Evolutionary conservation across 2,329 filamentous ascomycete species (phyloP), one percentile per base, ranked within the genome.

Genomic region (Trichophyton verrucosum): DNA sequence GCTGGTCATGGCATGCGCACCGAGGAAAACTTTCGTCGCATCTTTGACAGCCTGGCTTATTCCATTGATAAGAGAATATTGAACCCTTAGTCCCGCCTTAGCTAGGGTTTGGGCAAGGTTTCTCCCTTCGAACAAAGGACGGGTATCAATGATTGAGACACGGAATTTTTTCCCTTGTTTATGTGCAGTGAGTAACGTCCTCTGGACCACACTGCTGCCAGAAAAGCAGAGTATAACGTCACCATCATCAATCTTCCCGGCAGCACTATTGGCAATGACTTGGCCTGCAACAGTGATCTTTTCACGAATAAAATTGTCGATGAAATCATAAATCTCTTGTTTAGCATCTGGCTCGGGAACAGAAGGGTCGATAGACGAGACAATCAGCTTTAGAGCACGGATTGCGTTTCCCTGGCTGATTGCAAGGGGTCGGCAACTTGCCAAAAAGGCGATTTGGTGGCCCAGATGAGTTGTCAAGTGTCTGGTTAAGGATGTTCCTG

Each of bases 371-470:
- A 96, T 86, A 67, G 90, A 90, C 68, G 89, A 88, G 70, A 99
- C 92, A 69, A 90, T 85, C 56, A 96, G 84, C 78, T 99, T 99
- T 57, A 99, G 81, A 81, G 91, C 92, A 60, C 94, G 85, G 71
- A 99, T 95, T 40, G 91, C 91, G 73, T 97, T 99, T 63, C 94
- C 94, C 86, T 97, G 96, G 64, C 89, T 90, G 74, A 96, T 94
- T 66, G 89, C 95, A 76, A 99, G 88, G 38, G 94, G 91, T n/a
- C 94, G 86, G 70, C 91, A 96, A 66, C 90, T 90, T 63, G 89
- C 89, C 63, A 99, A 82, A 71, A 95, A 96, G 65, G 95, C 91
- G 70, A 99, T 96, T 75, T 99, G 94, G 42, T 91, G 89, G 69
- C 91, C 94, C 62, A 99, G 84, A 74, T 97, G 90, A 9, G 89